Base-by-base conservation (phyloP, 306 rosid species). In the Arachis hypogaea region DNA sequence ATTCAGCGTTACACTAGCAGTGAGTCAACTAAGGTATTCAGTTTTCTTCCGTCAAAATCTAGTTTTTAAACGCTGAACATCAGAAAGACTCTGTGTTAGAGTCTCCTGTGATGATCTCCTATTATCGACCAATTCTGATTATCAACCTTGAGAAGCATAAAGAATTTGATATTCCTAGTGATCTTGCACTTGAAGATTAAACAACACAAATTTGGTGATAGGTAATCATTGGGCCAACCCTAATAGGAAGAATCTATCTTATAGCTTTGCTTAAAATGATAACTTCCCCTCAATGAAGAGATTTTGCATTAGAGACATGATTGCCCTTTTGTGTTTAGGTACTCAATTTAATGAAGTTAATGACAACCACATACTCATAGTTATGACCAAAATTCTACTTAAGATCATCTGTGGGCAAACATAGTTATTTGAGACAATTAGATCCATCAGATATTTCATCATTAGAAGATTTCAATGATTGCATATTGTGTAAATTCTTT, bases 361-460 rank as follows among this genome's bases (percentile, higher is more conserved):
- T 16, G 11, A 5, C 8, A 56, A 66, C 71, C 4, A 9, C 51
- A 46, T 3, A 11, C 11, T 46, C 9, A n/a, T 12, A 30, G 5
- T 6, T 44, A 44, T 58, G 5, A 59, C 42, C 71, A 47, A 76
- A 50, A 72, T 36, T 46, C 64, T 36, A 57, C 22, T 5, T 9
- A 44, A 60, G 46, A 60, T 10, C 63, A n/a, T 61, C 63, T 33
- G 4, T 33, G 3, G 3, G 38, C 38, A 33, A 33, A 33, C 4
- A 4, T 33, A 33, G 38, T 33, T 33, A 7, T 47, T 78, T 57
- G 67, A 46, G 45, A 47, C 69, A 59, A 78, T 59, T 70, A 14
- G 12, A 16, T 44, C 28, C 12, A 68, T 74, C 54, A 44, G 18
- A 57, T 12, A 51, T 78, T 73, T 78, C 52, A 42, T 69, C 67